These are phyloP conservation scores for Amylocarpus encephaloides DNA, from an alignment of 2,329 filamentous ascomycete species.

Conservation along the genomic window DNA sequence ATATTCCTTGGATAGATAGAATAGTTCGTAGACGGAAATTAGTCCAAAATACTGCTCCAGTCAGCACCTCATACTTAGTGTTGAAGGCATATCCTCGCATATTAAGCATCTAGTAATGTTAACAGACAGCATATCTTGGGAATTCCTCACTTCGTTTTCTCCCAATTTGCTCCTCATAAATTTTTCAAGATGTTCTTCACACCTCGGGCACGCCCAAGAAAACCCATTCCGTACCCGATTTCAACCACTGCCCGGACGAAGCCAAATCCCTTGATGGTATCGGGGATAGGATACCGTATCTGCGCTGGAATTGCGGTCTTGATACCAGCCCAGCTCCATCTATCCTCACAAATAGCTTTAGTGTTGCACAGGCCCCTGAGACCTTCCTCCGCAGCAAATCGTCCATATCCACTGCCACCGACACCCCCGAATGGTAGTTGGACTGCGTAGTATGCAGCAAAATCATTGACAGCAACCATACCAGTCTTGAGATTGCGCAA, in stretches of 20 bases:
- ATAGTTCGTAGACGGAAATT: too few species aligned
- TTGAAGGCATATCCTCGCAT: neutral
- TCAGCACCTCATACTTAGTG: too few species aligned
- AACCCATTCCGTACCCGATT: slow-evolving; percentile 48
- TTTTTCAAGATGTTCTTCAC: slow-evolving; percentile 30
- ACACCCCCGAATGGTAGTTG: slow-evolving; percentile 82
- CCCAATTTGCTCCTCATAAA: slow-evolving; percentile 14
- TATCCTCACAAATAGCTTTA: slow-evolving; percentile 81
- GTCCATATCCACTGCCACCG: slow-evolving; percentile 83
- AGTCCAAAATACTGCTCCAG: too few species aligned
- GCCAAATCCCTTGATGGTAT: slow-evolving; percentile 57
- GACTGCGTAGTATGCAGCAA: slow-evolving; percentile 86
- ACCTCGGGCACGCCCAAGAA: slow-evolving; percentile 24
- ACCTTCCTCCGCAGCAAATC: slow-evolving; percentile 88
- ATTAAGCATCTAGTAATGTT: slow-evolving; percentile 1
- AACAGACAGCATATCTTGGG: neutral
- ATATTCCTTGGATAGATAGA: too few species aligned
- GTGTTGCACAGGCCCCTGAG: slow-evolving; percentile 77
- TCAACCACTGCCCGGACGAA: slow-evolving; percentile 57
- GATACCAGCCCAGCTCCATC: slow-evolving; percentile 53
- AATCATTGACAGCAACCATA: slow-evolving; percentile 95
- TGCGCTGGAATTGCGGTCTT: slow-evolving; percentile 73
- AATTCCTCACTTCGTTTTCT: neutral
- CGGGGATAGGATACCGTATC: slow-evolving; percentile 72
- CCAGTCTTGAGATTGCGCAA: slow-evolving; percentile 68